Evolutionary conservation across 352 stramenopile genomes (phyloP).

Genomic region (Blastocystis sp.): DNA sequence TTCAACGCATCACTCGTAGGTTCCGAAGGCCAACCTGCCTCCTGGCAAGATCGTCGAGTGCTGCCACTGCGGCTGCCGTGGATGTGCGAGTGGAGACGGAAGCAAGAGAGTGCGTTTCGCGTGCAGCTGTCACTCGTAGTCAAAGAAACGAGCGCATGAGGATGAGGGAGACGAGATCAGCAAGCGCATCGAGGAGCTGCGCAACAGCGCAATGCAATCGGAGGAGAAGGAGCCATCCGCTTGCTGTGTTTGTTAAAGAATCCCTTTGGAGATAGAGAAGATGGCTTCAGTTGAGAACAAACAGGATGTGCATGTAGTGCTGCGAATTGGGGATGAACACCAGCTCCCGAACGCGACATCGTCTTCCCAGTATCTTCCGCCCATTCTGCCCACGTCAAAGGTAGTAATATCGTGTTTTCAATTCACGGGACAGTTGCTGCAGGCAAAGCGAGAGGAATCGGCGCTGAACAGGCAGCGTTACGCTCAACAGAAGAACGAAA

Average conservation of each 20-base stretch:
- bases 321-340: neutral
- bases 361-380: slow-evolving; percentile 9
- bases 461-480: neutral
- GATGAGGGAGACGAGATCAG: slow-evolving; percentile 55
- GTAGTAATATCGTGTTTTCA: neutral
- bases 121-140: slow-evolving; percentile 4
- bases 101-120: neutral
- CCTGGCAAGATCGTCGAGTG: slow-evolving; percentile 62
- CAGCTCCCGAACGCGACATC: neutral
- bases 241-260: neutral
- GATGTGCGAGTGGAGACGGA: slow-evolving; percentile 61
- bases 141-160: slow-evolving; percentile 52
- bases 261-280: neutral
- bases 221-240: slow-evolving; percentile 17
- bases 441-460: slow-evolving; percentile 5
- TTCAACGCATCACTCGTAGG: neutral
- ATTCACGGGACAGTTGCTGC: neutral
- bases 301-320: neutral
- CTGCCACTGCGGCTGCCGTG: slow-evolving; percentile 48
- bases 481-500: slow-evolving; percentile 3
- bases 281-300: neutral
- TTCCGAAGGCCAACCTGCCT: slow-evolving; percentile 54
- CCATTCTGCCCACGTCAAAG: slow-evolving; percentile 42
- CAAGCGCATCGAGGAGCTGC: slow-evolving; percentile 21
- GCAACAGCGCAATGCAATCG: neutral